Conservation (phyloP, 345 rosid species). For the Syzygium jambos region DNA sequence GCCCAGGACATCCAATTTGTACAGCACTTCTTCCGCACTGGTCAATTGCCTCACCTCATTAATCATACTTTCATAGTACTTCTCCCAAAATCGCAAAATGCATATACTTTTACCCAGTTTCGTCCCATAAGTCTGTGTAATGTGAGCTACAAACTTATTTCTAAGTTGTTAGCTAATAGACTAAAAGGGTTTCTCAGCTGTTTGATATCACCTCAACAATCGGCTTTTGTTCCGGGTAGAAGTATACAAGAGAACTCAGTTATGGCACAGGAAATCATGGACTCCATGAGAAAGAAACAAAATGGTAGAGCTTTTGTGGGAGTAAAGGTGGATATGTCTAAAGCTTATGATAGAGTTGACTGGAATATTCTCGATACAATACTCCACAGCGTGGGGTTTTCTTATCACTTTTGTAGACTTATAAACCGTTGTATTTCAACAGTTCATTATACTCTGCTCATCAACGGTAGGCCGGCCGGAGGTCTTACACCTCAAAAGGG, state of each 20-base stretch:
- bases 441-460: background rate
- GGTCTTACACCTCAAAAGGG: background rate
- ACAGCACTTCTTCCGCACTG: background rate
- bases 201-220: background rate
- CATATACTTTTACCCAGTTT: background rate
- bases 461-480: rapidly evolving
- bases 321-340: background rate
- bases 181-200: background rate
- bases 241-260: background rate
- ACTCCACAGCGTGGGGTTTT: background rate
- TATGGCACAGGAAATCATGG: background rate
- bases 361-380: background rate
- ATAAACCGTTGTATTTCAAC: background rate
- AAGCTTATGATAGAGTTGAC: background rate
- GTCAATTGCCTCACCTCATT: background rate
- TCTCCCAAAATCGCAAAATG: background rate
- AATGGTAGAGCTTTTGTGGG: background rate
- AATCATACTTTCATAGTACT: background rate
- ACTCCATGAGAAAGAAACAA: background rate
- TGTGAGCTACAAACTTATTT: background rate
- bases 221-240: background rate
- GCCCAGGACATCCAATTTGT: too few species aligned
- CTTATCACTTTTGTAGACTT: background rate
- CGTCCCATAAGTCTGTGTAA: background rate
- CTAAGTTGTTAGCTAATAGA: background rate